Base-by-base conservation (phyloP, 108 stramenopile genomes). In the Pseudonitzschia multistriata region DNA sequence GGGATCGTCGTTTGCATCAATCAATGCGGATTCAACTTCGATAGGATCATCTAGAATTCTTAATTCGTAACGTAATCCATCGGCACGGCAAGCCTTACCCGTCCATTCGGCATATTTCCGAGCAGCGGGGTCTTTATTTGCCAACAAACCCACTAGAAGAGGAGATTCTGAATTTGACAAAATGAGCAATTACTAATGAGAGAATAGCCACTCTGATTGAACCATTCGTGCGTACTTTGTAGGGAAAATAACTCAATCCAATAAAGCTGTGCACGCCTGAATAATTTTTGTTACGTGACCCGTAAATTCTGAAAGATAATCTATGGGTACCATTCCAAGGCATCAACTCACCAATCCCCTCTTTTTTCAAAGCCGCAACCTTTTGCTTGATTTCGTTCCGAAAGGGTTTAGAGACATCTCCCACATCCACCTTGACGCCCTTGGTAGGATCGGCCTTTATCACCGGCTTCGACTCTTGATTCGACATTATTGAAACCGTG, bases 71-170 rank as follows among this genome's bases (percentile, higher is more conserved):
- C 93, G 91, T 47, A 98, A 87, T 40, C 96, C 96, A 65, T 97
- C 97, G 60, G 81, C 82, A 5, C 57, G 69, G 79, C 95, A 98
- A 40, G 97, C 95, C 36, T 87, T 81, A 28, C 94, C 89, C 0
- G 96, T 98, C 96, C 96, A 97, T 74, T 98, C 96, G 57, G 98
- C 96, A 76, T 98, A 98, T 62, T 95, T 79, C 29, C 74, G 76
- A 27, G 96, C 96, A 49, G 96, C 92, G 21, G 96, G 96, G 70
- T 97, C 98, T 37, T 82, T 82, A 63, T 92, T 95, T 62, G 94
- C 93, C 71, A 98, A 81, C 60, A 98, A 78, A 19, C 96, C 97
- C 17, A 98, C 96, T 61, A 97, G 75, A 37, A 95, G 86, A 24
- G 97, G 97, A 36, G 95, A 77, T 22, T 95, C 96, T 80, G 48